Percentiles rank a stretch among this genome's conserved stretches.
Conservation (phyloP, 1,139 yeast genomes). For the Saccharomycopsis hybrid region DNA sequence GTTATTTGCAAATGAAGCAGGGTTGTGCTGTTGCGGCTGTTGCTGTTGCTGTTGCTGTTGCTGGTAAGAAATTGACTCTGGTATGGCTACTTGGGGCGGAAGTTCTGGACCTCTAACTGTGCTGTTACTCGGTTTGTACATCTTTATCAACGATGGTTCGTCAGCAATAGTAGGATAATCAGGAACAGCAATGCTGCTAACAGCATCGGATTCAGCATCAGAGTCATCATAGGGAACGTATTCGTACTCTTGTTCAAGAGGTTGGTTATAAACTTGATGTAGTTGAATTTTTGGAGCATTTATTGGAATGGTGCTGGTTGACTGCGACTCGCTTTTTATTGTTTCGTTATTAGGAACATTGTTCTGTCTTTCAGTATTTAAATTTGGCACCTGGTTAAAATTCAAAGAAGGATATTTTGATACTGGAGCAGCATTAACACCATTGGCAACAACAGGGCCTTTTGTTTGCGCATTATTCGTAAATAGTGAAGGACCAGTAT, state of each 20-base stretch:
- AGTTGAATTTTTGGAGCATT: neutral
- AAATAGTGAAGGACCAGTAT: slow-evolving; percentile 1
- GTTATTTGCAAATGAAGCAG: neutral
- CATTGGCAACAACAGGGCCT: too few species aligned
- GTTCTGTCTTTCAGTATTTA: neutral
- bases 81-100: neutral
- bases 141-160: slow-evolving; percentile 14
- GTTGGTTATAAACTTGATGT: neutral
- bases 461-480: neutral
- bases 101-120: neutral
- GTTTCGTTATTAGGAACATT: neutral
- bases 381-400: neutral
- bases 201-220: slow-evolving; percentile 1
- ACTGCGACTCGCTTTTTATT: neutral
- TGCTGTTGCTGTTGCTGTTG: neutral
- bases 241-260: slow-evolving; percentile 1
- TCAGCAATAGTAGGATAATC: slow-evolving; percentile 15
- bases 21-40: neutral
- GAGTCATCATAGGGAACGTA: slow-evolving; percentile 2
- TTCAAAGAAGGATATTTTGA: neutral
- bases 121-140: slow-evolving; percentile 7
- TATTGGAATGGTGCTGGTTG: neutral
- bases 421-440: neutral
- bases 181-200: slow-evolving; percentile 13
- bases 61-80: neutral